A percentile compares a stretch with the other conserved stretches of the same genome.
Conservation (phyloP, 2,329 filamentous ascomycete genomes). For the Coniochaeta sp. region DNA sequence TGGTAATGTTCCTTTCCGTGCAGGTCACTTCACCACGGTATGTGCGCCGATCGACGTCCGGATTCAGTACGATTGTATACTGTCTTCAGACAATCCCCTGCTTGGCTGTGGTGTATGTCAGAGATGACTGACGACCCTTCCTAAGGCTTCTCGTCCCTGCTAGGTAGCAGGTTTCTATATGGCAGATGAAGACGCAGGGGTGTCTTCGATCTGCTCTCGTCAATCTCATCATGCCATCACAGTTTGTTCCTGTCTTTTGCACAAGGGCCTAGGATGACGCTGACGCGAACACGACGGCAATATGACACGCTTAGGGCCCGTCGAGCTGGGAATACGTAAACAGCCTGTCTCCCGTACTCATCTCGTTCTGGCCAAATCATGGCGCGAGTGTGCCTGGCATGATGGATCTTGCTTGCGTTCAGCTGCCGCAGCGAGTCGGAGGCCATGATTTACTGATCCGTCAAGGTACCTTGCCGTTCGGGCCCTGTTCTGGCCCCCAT, state of each 20-base stretch:
- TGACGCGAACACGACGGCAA: not conserved
- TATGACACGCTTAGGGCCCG: not conserved
- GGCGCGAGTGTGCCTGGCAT: conserved; percentile 2
- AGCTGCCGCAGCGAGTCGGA: conserved; percentile 2
- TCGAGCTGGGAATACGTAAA: not conserved
- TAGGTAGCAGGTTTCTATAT: not conserved
- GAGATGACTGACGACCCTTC: not conserved
- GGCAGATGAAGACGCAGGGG: not conserved
- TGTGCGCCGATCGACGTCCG: not conserved
- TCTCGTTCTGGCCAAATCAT: conserved; percentile 1
- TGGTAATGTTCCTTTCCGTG: not conserved
- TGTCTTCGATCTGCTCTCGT: not conserved
- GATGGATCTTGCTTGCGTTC: not conserved
- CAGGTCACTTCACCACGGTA: not conserved
- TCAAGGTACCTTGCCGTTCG: not conserved
- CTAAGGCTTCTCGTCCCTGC: not conserved
- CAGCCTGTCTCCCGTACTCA: not conserved
- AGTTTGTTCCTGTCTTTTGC: not conserved
- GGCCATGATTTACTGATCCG: not conserved
- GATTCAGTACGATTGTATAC: not conserved
- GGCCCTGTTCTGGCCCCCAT: not conserved
- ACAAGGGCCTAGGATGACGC: not conserved
- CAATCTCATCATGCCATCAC: not conserved
- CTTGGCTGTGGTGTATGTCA: not conserved
- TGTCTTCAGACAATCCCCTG: not conserved